Percentiles rank a stretch among this genome's conserved stretches.
These are phyloP conservation scores for Glycine latifolia DNA, from an alignment of 306 rosid species.

Conservation along the genomic window DNA sequence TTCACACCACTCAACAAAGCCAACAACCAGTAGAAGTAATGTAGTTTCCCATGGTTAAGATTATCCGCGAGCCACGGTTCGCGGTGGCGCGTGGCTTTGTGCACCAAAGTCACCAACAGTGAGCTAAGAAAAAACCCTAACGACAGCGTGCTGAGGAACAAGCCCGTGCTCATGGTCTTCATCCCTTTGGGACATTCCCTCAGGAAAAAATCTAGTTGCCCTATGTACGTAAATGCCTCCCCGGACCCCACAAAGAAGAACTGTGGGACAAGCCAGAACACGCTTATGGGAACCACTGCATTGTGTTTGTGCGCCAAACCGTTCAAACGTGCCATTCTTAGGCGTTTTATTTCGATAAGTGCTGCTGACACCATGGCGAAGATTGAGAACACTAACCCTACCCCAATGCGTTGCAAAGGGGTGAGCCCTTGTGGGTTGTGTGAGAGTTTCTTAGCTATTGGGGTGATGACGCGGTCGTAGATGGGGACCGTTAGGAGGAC, in stretches of 20 bases:
- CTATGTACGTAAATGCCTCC: constrained; percentile 83
- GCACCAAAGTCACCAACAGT: constrained; percentile 74
- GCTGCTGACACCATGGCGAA: constrained; percentile 77
- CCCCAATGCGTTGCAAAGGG: constrained; percentile 76
- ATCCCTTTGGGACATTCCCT: constrained; percentile 92
- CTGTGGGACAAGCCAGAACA: constrained; percentile 84
- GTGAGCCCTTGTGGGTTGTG: constrained; percentile 69
- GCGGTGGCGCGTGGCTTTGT: constrained; percentile 55
- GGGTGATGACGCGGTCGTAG: constrained; percentile 69
- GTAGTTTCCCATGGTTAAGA: constrained; percentile 77
- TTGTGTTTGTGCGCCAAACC: constrained; percentile 42
- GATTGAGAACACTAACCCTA: constrained; percentile 66
- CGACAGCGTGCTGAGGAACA: constrained; percentile 78
- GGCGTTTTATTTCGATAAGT: constrained; percentile 59
- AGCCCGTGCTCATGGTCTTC: constrained; percentile 93
- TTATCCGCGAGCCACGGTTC: constrained; percentile 84
- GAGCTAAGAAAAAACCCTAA: constrained; percentile 86
- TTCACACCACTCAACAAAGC: constrained; percentile 72
- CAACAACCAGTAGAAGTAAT: constrained; percentile 83
- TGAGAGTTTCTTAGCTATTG: constrained; percentile 52
- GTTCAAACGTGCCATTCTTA: constrained; percentile 45
- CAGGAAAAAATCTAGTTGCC: constrained; percentile 81
- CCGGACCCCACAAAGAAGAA: constrained; percentile 91
- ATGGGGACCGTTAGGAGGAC: constrained; percentile 71
- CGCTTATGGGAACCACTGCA: constrained; percentile 63